phyloP scores from a whole-genome alignment of 208 protist species.

The Angomonas ambiguus region DNA sequence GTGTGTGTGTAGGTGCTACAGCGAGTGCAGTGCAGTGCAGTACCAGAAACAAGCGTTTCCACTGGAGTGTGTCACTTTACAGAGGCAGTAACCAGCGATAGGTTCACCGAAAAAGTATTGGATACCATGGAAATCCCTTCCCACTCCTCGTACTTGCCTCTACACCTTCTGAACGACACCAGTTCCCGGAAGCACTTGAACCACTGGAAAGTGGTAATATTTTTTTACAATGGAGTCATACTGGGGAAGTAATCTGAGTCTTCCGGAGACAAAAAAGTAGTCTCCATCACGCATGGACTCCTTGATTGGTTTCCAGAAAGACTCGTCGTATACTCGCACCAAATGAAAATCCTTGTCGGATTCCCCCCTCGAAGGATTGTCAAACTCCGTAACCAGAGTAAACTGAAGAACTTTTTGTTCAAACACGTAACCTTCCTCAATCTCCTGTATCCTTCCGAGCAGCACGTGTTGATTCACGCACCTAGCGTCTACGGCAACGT shows the following conservation, averaged over 20 bases:
- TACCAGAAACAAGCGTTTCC: too few relatives aligned
- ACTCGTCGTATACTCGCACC: slow-evolving; percentile 66
- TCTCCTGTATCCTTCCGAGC: slow-evolving; percentile 68
- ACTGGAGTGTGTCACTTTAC: too few relatives aligned
- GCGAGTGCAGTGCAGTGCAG: too few relatives aligned
- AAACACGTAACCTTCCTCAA: slow-evolving; percentile 83
- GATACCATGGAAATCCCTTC: too few relatives aligned
- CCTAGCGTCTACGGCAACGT: slow-evolving; percentile 78
- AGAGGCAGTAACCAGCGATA: too few relatives aligned
- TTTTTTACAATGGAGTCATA: slow-evolving; percentile 66
- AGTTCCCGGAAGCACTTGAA: slow-evolving; percentile 63
- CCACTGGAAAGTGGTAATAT: slow-evolving; percentile 87
- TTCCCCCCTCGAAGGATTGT: slow-evolving; percentile 65
- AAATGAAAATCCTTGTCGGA: slow-evolving; percentile 87
- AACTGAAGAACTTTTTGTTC: slow-evolving; percentile 85
- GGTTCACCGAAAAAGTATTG: too few relatives aligned
- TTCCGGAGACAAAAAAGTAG: slow-evolving; percentile 53
- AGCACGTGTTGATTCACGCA: slow-evolving; percentile 82
- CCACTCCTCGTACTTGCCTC: too few relatives aligned
- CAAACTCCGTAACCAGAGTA: slow-evolving; percentile 77
- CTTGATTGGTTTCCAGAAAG: slow-evolving; percentile 41
- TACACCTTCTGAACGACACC: slow-evolving; percentile 23
- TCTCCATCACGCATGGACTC: slow-evolving; percentile 41
- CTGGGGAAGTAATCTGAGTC: slow-evolving; percentile 84
- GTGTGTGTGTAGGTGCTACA: too few relatives aligned